Percentiles rank a stretch among this genome's conserved stretches.
Evolutionary conservation across 2,329 filamentous ascomycete species (phyloP).

Genomic region (Tolypocladium capitatum): DNA sequence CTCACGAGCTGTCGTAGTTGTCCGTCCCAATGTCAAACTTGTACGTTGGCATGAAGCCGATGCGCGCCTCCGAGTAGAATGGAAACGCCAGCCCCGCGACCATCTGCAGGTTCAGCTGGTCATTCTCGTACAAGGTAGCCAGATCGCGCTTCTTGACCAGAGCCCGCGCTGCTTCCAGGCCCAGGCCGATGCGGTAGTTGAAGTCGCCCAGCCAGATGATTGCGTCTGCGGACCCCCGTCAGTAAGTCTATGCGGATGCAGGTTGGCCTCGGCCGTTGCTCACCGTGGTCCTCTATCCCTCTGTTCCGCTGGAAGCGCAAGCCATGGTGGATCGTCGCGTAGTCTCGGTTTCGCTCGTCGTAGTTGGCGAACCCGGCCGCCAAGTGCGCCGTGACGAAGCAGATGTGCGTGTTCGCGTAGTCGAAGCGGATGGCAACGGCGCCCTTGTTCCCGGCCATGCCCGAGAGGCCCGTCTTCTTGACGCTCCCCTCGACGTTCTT

Average conservation of each 20-base stretch:
- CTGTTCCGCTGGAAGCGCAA: slow-evolving; percentile 83
- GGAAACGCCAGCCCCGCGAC: slow-evolving; percentile 79
- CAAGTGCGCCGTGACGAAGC: slow-evolving; percentile 91
- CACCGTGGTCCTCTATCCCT: slow-evolving; percentile 80
- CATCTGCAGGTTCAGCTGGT: slow-evolving; percentile 96
- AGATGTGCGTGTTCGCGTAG: slow-evolving; percentile 82
- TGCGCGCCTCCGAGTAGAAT: slow-evolving; percentile 80
- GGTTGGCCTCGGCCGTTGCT: background rate
- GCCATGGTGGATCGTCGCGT: slow-evolving; percentile 75
- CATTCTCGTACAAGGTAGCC: slow-evolving; percentile 74
- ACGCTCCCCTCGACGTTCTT: slow-evolving; percentile 95
- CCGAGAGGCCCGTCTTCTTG: slow-evolving; percentile 89
- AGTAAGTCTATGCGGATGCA: background rate
- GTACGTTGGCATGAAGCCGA: slow-evolving; percentile 87
- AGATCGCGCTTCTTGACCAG: slow-evolving; percentile 62
- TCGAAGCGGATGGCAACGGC: slow-evolving; percentile 94
- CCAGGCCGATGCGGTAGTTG: slow-evolving; percentile 89
- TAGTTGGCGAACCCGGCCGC: slow-evolving; percentile 95
- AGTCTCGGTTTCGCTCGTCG: slow-evolving; percentile 89
- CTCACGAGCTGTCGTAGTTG: slow-evolving; percentile 79
- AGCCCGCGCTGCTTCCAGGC: slow-evolving; percentile 62
- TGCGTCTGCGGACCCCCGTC: slow-evolving; percentile 31
- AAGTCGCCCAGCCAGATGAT: slow-evolving; percentile 97
- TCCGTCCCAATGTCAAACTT: slow-evolving; percentile 87
- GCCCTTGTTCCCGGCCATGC: slow-evolving; percentile 96